These are phyloP conservation scores for Ustilago cynodontis DNA, from an alignment of 1,284 basidiomycete genomes.

Conservation along the genomic window DNA sequence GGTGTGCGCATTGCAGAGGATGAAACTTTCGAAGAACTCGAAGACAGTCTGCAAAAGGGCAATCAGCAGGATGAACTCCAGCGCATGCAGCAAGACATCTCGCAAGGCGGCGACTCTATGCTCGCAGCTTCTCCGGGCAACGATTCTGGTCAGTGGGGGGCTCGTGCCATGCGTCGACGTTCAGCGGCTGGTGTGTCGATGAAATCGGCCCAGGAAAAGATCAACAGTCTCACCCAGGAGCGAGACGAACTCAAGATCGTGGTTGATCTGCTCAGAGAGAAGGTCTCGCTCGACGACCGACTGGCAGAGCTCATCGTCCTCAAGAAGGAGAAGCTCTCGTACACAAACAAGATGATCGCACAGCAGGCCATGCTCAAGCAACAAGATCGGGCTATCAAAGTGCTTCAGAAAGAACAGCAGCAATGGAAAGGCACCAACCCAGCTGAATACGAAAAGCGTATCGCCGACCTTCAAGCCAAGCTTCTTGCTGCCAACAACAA, in stretches of 20 bases:
- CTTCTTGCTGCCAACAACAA: conserved; percentile 44
- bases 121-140: conserved; percentile 37
- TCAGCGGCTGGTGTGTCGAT: conserved; percentile 63
- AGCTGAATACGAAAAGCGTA: conserved; percentile 38
- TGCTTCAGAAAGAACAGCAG: conserved; percentile 61
- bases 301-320: conserved; percentile 62
- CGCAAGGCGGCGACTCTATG: conserved; percentile 48
- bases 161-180: conserved; percentile 58
- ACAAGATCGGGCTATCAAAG: conserved; percentile 65
- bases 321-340: conserved; percentile 64
- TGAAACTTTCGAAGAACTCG: conserved; percentile 50
- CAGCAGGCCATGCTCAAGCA: conserved; percentile 63
- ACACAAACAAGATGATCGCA: conserved; percentile 63
- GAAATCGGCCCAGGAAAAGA: conserved; percentile 65
- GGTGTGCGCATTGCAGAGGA: conserved; percentile 57
- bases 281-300: conserved; percentile 63
- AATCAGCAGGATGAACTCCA: conserved; percentile 50
- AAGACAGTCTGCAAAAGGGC: conserved; percentile 51
- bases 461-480: conserved; percentile 47
- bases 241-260: conserved; percentile 68
- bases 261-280: conserved; percentile 65
- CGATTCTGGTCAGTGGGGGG: conserved; percentile 59
- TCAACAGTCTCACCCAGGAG: conserved; percentile 66
- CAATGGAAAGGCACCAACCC: conserved; percentile 52
- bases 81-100: conserved; percentile 54